Evolutionary conservation across 106 monocot species (phyloP).

Genomic region (Allium fistulosum): DNA sequence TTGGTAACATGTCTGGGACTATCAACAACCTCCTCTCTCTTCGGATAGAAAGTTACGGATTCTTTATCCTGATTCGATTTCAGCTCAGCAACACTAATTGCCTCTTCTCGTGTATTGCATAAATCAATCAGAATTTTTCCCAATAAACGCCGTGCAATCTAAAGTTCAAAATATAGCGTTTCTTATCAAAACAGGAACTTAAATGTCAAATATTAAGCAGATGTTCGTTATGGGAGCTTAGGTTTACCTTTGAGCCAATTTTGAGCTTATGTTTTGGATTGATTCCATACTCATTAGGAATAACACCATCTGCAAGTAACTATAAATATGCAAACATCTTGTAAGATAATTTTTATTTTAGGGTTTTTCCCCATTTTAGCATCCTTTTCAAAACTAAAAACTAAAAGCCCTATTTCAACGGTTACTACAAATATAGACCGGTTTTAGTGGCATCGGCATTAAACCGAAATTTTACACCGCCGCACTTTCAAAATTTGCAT

Average conservation of each 20-base stretch:
- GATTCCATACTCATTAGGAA: conserved; percentile 97
- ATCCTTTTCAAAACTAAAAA: too few relatives aligned
- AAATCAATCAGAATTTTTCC: conserved; percentile 94
- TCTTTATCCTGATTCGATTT: conserved; percentile 42
- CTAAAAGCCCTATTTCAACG: too few relatives aligned
- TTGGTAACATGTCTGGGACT: conserved; percentile 29
- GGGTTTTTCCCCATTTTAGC: too few relatives aligned
- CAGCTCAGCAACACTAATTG: conserved; percentile 75
- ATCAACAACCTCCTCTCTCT: conserved; percentile 47
- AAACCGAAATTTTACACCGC: too few relatives aligned
- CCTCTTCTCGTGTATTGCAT: conserved; percentile 92
- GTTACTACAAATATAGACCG: too few relatives aligned
- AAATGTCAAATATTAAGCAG: neutral
- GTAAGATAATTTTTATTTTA: neutral
- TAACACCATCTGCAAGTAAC: conserved; percentile 97
- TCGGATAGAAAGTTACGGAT: conserved; percentile 14
- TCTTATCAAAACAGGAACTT: too few relatives aligned
- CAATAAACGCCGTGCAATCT: conserved; percentile 92
- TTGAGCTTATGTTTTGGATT: conserved; percentile 94
- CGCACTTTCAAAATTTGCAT: too few relatives aligned
- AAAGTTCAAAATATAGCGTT: neutral
- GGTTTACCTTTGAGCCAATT: conserved; percentile 92
- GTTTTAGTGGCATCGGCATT: too few relatives aligned
- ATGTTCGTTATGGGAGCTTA: neutral
- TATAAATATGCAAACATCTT: conserved; percentile 16